Base-by-base conservation (phyloP, 139 green algal genomes). In the Mesostigma viride region DNA sequence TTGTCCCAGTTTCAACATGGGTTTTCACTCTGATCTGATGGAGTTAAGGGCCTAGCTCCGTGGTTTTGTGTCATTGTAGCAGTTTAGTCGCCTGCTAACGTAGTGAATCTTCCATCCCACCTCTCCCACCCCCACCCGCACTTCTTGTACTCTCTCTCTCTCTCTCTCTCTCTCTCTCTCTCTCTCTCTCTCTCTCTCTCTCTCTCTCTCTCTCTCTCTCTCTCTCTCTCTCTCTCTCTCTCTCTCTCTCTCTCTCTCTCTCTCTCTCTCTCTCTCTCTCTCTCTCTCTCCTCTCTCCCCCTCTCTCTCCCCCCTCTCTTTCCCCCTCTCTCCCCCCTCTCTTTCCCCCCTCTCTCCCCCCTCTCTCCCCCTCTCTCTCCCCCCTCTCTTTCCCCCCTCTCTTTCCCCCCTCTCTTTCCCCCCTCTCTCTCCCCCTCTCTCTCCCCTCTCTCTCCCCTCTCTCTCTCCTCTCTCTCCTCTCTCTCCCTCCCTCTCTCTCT, bases 321-420 rank as follows among this genome's bases (percentile, higher is more conserved):
- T n/a, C n/a, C n/a, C 5, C 27, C 27, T 44, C 40, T 27, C 8
- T 20, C 14, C 35, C 40, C 59, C 4, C 59, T n/a, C 14, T 35
- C 14, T 11, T 17, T 34, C 14, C 27, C 20, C 56, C 20, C 20
- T 63, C 14, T 17, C 44, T 17, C 44, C 17, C 44, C 44, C 44
- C 44, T 17, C 17, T 27, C 11, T 60, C 40, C 14, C 35, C 27
- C 5, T 27, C 14, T 27, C 5, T 27, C n/a, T 20, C 5, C 35
- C 59, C 59, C 17, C 30, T 61, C 40, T n/a, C 59, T 4, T n/a
- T 67, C 35, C 27, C 59, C 35, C 28, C 5, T 44, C 59, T n/a
- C 59, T 11, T 61, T 44, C 14, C 56, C 59, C 59, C n/a, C 5
- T 27, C 27, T 67, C 27, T 3, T 24, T 44, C 59, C 27, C 14